Evolutionary conservation across 768 basidiomycete genomes (phyloP).

Genomic region (Xanthoconium stramineum): DNA sequence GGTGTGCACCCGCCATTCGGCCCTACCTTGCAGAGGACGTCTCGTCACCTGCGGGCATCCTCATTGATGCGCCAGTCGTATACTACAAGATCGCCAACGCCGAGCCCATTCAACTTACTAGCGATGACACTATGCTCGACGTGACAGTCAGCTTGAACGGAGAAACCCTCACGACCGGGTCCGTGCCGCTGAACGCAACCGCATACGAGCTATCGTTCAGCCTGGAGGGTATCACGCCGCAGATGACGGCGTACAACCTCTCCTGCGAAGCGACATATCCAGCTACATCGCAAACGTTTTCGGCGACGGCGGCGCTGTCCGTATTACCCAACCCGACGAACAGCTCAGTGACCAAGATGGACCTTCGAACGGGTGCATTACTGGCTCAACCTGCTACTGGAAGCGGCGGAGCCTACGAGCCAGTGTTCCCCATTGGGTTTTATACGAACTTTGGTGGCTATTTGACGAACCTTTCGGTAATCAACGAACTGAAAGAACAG

Average conservation of each 20-base stretch:
- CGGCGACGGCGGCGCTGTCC: slow-evolving; percentile 42
- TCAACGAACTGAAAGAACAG: slow-evolving; percentile 33
- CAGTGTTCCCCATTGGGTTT: slow-evolving; percentile 46
- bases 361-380: slow-evolving; percentile 55
- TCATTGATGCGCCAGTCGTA: slow-evolving; percentile 52
- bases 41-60: slow-evolving; percentile 40
- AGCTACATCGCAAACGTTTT: slow-evolving; percentile 43
- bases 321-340: slow-evolving; percentile 49
- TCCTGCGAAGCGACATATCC: slow-evolving; percentile 26
- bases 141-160: slow-evolving; percentile 36
- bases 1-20: slow-evolving; percentile 55
- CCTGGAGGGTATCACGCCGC: slow-evolving; percentile 44
- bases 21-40: slow-evolving; percentile 59
- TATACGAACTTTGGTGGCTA: slow-evolving; percentile 42
- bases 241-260: slow-evolving; percentile 30
- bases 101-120: slow-evolving; percentile 35
- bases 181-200: slow-evolving; percentile 49
- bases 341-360: slow-evolving; percentile 62
- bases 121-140: slow-evolving; percentile 23
- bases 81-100: slow-evolving; percentile 48
- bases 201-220: slow-evolving; percentile 49
- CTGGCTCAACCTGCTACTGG: slow-evolving; percentile 51
- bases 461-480: slow-evolving; percentile 21
- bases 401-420: slow-evolving; percentile 45
- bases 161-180: slow-evolving; percentile 24